Evolutionary conservation across 768 basidiomycete species (phyloP).

Genomic region (Trichaptum fuscoviolaceum): DNA sequence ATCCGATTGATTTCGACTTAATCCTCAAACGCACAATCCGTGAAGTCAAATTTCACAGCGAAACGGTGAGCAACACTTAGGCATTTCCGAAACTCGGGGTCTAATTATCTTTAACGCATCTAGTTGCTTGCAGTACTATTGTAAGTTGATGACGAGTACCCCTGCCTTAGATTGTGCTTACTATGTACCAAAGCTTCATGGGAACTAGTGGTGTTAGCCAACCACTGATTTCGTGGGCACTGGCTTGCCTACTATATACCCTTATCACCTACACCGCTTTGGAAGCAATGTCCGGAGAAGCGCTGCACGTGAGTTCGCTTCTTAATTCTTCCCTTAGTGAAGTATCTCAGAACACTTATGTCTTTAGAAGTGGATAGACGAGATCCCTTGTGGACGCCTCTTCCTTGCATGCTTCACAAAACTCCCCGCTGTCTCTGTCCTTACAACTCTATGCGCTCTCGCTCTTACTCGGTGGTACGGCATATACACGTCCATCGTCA

Average conservation of each 20-base stretch:
- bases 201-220: background rate
- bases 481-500: background rate
- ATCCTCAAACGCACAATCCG: background rate
- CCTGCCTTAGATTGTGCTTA: background rate
- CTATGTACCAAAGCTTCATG: background rate
- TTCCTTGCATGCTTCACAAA: background rate
- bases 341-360: background rate
- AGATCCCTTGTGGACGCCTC: background rate
- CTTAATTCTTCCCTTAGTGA: background rate
- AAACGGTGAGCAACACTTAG: background rate
- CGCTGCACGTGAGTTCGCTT: conserved; percentile 1
- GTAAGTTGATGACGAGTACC: background rate
- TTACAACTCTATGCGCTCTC: conserved; percentile 1
- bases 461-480: background rate
- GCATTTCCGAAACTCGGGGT: background rate
- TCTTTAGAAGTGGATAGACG: background rate
- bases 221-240: conserved; percentile 1
- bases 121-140: conserved; percentile 1
- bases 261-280: conserved; percentile 1
- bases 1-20: background rate
- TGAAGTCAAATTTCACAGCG: conserved; percentile 1
- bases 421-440: background rate
- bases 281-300: conserved; percentile 1
- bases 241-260: conserved; percentile 4
- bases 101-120: background rate